These are phyloP conservation scores for Fusarium drepaniforme DNA, from an alignment of 2,329 filamentous ascomycete genomes.

Conservation along the genomic window DNA sequence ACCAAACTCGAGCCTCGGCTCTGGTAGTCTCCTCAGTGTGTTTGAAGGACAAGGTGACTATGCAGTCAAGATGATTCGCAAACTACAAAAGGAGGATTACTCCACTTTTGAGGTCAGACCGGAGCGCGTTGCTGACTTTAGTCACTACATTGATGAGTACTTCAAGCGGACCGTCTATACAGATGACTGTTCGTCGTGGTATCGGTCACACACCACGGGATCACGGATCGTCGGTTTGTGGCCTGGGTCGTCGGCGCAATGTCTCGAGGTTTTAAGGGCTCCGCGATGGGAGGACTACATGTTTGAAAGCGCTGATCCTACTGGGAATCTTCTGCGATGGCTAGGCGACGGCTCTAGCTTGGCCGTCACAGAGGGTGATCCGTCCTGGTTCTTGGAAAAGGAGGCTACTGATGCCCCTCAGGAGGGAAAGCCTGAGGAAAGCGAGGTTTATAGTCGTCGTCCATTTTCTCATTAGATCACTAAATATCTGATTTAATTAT, in stretches of 20 bases:
- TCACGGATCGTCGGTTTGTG: slow-evolving; percentile 15
- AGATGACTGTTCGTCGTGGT: slow-evolving; percentile 28
- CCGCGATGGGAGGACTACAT: slow-evolving; percentile 24
- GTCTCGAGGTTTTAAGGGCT: slow-evolving; percentile 16
- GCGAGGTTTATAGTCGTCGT: slow-evolving; percentile 6
- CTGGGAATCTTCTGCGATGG: slow-evolving; percentile 18
- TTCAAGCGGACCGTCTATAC: slow-evolving; percentile 28
- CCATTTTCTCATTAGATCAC: slow-evolving; percentile 14
- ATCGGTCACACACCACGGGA: background rate
- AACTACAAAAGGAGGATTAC: slow-evolving; percentile 41
- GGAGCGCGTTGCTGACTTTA: slow-evolving; percentile 15
- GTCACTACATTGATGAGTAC: slow-evolving; percentile 25
- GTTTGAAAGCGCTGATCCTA: slow-evolving; percentile 6
- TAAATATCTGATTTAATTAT: background rate
- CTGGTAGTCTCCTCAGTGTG: slow-evolving; percentile 60
- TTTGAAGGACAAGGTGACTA: slow-evolving; percentile 58
- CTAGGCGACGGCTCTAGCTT: slow-evolving; percentile 22
- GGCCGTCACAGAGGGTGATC: slow-evolving; percentile 11
- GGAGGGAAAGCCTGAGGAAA: slow-evolving; percentile 11
- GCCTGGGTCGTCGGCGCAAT: slow-evolving; percentile 20
- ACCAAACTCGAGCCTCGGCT: slow-evolving; percentile 61
- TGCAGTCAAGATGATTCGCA: slow-evolving; percentile 38
- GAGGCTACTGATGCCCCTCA: slow-evolving; percentile 16
- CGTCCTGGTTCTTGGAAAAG: slow-evolving; percentile 22
- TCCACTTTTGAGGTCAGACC: slow-evolving; percentile 12